Evolutionary conservation across 768 basidiomycete species (phyloP).

Genomic region (Hortiboletus campestris): DNA sequence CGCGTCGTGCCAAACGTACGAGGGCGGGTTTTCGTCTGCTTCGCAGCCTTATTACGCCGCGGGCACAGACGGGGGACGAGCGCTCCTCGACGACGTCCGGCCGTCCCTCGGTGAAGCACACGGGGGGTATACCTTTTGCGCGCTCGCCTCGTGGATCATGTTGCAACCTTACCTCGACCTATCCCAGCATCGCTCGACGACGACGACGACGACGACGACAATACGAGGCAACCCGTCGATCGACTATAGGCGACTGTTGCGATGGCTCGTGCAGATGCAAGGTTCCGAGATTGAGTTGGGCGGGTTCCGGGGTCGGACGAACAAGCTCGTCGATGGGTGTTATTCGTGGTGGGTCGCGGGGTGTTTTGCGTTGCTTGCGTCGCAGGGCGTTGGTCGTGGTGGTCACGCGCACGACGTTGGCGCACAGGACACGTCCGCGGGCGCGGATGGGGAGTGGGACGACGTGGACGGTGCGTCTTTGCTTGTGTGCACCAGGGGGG

Average conservation of each 20-base stretch:
- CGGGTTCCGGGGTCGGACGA: slow-evolving; percentile 90
- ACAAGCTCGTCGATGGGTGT: slow-evolving; percentile 99
- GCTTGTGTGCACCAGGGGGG: not conserved
- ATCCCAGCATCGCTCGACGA: not conserved
- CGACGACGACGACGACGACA: not conserved
- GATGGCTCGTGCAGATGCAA: slow-evolving; percentile 89
- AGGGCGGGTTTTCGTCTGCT: slow-evolving; percentile 88
- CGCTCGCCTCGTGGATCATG: slow-evolving; percentile 80
- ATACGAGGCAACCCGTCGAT: slow-evolving; percentile 37
- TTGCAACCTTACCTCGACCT: slow-evolving; percentile 54
- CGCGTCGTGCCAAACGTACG: slow-evolving; percentile 92
- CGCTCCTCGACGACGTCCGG: slow-evolving; percentile 45
- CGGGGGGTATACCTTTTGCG: slow-evolving; percentile 96
- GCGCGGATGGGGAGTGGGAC: slow-evolving; percentile 53
- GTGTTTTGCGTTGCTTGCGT: slow-evolving; percentile 74
- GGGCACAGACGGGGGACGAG: slow-evolving; percentile 4
- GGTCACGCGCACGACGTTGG: not conserved
- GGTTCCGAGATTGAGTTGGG: slow-evolving; percentile 80
- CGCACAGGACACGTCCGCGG: not conserved
- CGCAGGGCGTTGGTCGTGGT: slow-evolving; percentile 40
- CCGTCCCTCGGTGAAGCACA: slow-evolving; percentile 94
- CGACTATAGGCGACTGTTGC: slow-evolving; percentile 56
- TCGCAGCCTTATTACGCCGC: slow-evolving; percentile 64
- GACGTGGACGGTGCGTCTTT: slow-evolving; percentile 57
- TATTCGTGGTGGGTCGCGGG: slow-evolving; percentile 99